Evolutionary conservation across 2,329 filamentous ascomycete species (phyloP), one percentile per base, ranked within the genome.

Genomic region (Cladorrhinum sp.): DNA sequence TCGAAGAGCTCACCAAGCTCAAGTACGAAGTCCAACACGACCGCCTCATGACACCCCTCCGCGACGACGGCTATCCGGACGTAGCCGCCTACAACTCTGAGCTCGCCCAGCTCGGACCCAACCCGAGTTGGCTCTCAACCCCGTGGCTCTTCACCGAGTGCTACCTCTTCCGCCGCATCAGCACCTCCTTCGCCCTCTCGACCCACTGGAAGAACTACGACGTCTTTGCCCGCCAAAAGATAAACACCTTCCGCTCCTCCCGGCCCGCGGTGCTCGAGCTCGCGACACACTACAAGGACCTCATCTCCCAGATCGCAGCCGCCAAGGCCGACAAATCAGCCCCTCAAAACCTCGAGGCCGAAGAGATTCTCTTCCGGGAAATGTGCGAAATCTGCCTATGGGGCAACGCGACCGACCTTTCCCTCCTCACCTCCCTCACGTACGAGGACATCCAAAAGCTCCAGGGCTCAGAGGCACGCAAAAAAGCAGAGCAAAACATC

Each of bases 381-480:
- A 96, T 98, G 89, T 93, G 89, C 75, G 92, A 97, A 79, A 95
- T 97, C 68, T 97, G 93, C 72, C 84, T 98, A 1, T 98, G 93
- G 93, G 93, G 93, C 10, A 98, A 98, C 73, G 95, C 93, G 1
- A 98, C 93, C 0, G 95, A 98, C 73, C 81, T 98, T 13, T 96
- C 92, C 0, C 87, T 98, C 20, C 81, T 98, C 58, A 96, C 93
- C 0, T 92, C 89, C 68, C 82, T 97, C 59, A 91, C 90, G 1
- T 96, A 96, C 74, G 93, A 97, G 69, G 95, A 98, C 71, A 96
- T 99, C 66, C 93, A 98, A 77, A 96, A 96, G 75, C 82, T 98
- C 9, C 95, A 99, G 78, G 93, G 93, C 16, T 88, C 90, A 7
- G 83, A 93, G 69, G 92, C 93, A 12, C 85, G 93, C 65, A 96